Evolutionary conservation across 768 basidiomycete genomes (phyloP), one percentile per base, ranked within the genome.

Genomic region (Mycena vulgaris): DNA sequence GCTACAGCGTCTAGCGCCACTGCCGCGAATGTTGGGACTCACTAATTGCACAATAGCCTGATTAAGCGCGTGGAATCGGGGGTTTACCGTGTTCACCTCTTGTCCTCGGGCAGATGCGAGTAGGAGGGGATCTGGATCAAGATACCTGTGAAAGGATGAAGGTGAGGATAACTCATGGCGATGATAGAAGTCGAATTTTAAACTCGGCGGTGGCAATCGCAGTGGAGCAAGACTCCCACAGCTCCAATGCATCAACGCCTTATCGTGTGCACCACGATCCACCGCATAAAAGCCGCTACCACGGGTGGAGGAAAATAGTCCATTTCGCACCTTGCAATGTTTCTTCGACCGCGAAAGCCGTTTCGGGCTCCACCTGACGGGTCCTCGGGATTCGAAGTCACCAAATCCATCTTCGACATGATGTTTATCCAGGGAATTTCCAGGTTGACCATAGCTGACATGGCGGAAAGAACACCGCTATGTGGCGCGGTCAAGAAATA

Each of bases 351-450:
- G 42, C 94, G 89, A 63, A 90, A 81, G 19, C 94, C 95, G 78
- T 95, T 96, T 68, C 94, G 83, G 21, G 87, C 86, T 28, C 89
- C 88, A 68, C 87, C 84, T 13, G 87, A 82, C 49, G 87, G 84
- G 75, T 91, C 91, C 47, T 93, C 90, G 6, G 85, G 68, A 74
- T 88, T 90, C 1, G 84, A 80, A 0, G 89, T 95, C 52, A 99
- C 94, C 51, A 99, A 88, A 80, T 99, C 98, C 98, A 99, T 99
- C 82, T 99, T 99, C 49, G 95, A 97, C 94, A 99, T 96, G 79
- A 99, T 83, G 76, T 99, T 99, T 70, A 99, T 92, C 93, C 96
- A 97, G 0, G 97, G 96, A 39, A 98, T 91, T 77, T 98, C 98
- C 45, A 99, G 88, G 75, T 96, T 96, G 39, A 99, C 94, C 98